Evolutionary conservation across 2,329 filamentous ascomycete species (phyloP), one percentile per base, ranked within the genome.

Genomic region (Pseudocercospora ulei): DNA sequence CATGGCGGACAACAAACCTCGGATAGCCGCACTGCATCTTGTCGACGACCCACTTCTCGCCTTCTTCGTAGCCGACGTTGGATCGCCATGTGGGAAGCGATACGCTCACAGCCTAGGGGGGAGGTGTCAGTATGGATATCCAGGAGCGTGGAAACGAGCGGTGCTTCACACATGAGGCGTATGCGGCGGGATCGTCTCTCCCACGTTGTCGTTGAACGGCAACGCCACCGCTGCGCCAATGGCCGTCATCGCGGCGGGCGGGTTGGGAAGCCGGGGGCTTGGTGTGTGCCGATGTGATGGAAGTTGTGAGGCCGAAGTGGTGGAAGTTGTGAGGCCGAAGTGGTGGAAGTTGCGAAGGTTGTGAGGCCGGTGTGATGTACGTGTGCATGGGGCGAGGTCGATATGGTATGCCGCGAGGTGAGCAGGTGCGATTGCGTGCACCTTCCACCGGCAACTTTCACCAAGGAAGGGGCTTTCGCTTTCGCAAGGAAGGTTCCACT

Each of bases 1-100:
- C n/a, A n/a, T n/a, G n/a, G n/a, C 29, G 5, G 14, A 14, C 9
- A 11, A 31, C 63, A 42, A 62, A 83, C 79, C 82, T 75, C 44
- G 90, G 90, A 62, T 98, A 98, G 22, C 90, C 90, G 28, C 82
- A 92, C 49, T 75, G 72, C 86, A 98, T 81, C 57, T 78, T 80
- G 47, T 72, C 73, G 11, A 90, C 49, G n/a, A 98, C 83, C 80
- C 84, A 90, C 40, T 78, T 68, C 58, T 92, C 73, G 35, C 86
- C 88, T 62, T 98, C 86, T 62, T 98, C 90, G 57, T 98, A 98
- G 25, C 77, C 88, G 24, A 98, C 70, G 55, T 93, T 96, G 49
- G 86, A 71, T 50, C 71, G 72, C 90, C 90, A 98, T 64, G 86
- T 92, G 24, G 90, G 90, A 16, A 98, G 68, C 9, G 90, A 96